Conservation (phyloP, 1,284 basidiomycete genomes). For the Rhodotorula sp. region DNA sequence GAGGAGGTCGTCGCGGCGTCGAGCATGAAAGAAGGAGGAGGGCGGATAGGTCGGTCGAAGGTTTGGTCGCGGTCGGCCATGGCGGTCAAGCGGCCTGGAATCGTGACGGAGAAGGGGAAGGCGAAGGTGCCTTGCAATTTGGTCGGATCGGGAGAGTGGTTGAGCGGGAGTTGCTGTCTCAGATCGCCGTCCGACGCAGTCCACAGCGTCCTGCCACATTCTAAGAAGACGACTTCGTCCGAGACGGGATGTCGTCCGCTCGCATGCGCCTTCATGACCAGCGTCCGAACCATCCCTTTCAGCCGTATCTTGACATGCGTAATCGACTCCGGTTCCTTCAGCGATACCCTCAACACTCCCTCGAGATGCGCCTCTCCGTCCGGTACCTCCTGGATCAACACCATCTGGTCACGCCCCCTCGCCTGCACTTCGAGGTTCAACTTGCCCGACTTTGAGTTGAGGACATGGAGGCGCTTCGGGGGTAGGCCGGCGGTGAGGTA, state of each 20-base stretch:
- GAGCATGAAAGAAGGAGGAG: constrained; percentile 32
- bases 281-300: constrained; percentile 35
- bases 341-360: constrained; percentile 1
- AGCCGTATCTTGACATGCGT: constrained; percentile 29
- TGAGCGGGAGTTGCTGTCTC: constrained; percentile 4
- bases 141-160: constrained; percentile 20
- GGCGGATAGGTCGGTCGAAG: constrained; percentile 2
- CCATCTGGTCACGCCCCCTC: constrained; percentile 23
- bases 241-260: constrained; percentile 30
- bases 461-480: constrained; percentile 10
- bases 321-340: constrained; percentile 26
- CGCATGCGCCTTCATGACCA: constrained; percentile 33
- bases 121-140: constrained; percentile 31
- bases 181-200: background rate
- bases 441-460: constrained; percentile 16
- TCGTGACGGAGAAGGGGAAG: constrained; percentile 33
- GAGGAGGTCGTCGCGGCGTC: background rate
- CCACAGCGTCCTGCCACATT: constrained; percentile 17
- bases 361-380: constrained; percentile 6
- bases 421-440: constrained; percentile 24
- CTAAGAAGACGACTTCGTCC: constrained; percentile 30
- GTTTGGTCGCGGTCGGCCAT: constrained; percentile 1
- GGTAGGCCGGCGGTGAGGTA: constrained; percentile 6
- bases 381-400: constrained; percentile 25
- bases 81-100: constrained; percentile 22